Evolutionary conservation across 495 filamentous ascomycete genomes (phyloP).

Genomic region (Sporormia fimetaria): DNA sequence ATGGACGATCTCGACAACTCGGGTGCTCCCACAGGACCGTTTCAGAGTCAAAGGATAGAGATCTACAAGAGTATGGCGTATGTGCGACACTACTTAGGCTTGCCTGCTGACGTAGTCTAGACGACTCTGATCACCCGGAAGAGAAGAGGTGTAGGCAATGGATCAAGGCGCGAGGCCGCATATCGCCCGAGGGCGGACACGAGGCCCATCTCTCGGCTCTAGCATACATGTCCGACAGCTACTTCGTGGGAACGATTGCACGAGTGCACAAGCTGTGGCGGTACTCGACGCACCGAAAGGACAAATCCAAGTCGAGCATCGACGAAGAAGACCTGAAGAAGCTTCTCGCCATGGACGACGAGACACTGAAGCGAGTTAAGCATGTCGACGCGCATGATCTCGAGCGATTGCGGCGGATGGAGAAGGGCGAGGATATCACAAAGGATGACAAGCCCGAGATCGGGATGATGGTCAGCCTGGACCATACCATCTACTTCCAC

Average conservation of each 20-base stretch:
- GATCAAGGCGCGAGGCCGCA: conserved; percentile 62
- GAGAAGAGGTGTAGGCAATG: conserved; percentile 54
- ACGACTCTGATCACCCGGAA: conserved; percentile 40
- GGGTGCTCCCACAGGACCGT: conserved; percentile 36
- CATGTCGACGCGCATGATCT: conserved; percentile 18
- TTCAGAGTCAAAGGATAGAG: conserved; percentile 45
- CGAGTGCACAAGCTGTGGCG: conserved; percentile 54
- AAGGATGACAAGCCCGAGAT: conserved; percentile 39
- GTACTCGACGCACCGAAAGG: conserved; percentile 36
- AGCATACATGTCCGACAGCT: conserved; percentile 84
- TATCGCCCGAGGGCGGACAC: conserved; percentile 46
- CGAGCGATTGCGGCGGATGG: conserved; percentile 8
- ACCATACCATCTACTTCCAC: conserved; percentile 94
- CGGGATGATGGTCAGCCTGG: conserved; percentile 93
- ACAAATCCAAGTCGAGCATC: conserved; percentile 24
- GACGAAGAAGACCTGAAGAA: conserved; percentile 26
- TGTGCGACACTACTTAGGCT: neutral
- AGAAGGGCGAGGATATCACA: conserved; percentile 11
- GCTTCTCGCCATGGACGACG: conserved; percentile 25
- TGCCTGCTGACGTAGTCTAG: conserved; percentile 12
- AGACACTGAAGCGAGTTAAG: conserved; percentile 17
- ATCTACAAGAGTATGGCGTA: conserved; percentile 35
- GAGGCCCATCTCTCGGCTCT: conserved; percentile 74
- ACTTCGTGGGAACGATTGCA: conserved; percentile 81
- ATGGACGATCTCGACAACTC: conserved; percentile 18